A percentile compares a stretch with the other conserved stretches of the same genome.
Evolutionary conservation across 163 green algal genomes (phyloP).

Genomic region (Volvox carteri): DNA sequence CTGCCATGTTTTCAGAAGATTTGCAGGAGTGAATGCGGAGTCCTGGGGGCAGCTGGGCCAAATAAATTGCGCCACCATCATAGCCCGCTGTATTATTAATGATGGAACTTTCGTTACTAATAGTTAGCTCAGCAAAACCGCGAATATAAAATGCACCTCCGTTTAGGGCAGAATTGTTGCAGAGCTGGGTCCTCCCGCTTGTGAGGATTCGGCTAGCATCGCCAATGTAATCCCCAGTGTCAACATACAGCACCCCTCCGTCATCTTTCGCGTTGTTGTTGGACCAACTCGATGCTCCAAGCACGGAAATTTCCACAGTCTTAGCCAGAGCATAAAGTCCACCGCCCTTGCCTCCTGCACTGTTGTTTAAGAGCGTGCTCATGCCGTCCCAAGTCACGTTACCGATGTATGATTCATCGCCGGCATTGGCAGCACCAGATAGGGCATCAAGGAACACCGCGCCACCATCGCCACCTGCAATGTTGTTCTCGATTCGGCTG

Average conservation of each 20-base stretch:
- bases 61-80: background rate
- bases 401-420: background rate
- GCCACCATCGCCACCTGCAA: background rate
- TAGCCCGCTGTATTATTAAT: background rate
- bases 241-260: background rate
- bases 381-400: background rate
- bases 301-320: background rate
- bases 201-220: background rate
- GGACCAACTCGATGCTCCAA: background rate
- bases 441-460: background rate
- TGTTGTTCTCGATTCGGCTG: background rate
- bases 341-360: background rate
- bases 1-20: background rate
- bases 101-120: background rate
- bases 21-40: background rate
- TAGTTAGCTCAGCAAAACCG: background rate
- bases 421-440: background rate
- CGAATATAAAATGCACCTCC: background rate
- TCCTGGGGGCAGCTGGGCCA: background rate
- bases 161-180: background rate
- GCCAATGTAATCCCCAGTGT: background rate
- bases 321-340: background rate
- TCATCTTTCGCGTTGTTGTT: background rate
- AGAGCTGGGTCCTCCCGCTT: background rate
- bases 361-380: slow-evolving; percentile 6